Evolutionary conservation across 805 yeast genomes (phyloP).

Genomic region (Saccharomycopsis sp.): DNA sequence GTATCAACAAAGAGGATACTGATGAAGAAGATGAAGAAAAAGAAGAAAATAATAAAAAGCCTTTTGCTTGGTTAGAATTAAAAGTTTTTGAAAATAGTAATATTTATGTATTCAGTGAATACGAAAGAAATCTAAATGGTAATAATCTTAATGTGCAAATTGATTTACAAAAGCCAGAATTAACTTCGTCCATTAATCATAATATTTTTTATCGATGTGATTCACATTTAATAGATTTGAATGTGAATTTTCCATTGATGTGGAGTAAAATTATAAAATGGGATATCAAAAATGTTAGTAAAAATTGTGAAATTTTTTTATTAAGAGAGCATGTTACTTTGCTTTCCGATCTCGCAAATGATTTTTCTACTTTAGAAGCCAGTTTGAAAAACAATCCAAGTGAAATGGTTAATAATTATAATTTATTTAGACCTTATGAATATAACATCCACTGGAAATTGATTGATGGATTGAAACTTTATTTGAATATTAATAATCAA

Average conservation of each 20-base stretch:
- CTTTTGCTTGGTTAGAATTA: conserved; percentile 90
- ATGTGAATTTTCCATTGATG: conserved; percentile 57
- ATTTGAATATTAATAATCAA: conserved; percentile 72
- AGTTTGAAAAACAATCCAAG: conserved; percentile 5
- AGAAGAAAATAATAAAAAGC: conserved; percentile 31
- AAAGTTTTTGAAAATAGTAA: conserved; percentile 46
- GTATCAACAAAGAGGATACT: not conserved
- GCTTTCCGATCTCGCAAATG: conserved; percentile 60
- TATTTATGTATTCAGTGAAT: conserved; percentile 35
- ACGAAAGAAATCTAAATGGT: conserved; percentile 45
- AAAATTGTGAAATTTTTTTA: conserved; percentile 47
- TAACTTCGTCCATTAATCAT: conserved; percentile 82
- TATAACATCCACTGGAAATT: conserved; percentile 56
- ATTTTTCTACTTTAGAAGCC: conserved; percentile 65
- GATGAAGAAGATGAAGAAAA: conserved; percentile 3
- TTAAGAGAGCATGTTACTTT: conserved; percentile 75
- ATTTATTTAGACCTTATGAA: conserved; percentile 60
- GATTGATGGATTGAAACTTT: conserved; percentile 42
- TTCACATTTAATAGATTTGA: conserved; percentile 42
- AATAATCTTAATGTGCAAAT: conserved; percentile 40
- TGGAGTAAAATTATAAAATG: conserved; percentile 80
- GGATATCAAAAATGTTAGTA: conserved; percentile 45
- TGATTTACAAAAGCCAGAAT: conserved; percentile 44
- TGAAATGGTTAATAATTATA: conserved; percentile 44
- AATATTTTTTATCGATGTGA: conserved; percentile 61